A percentile compares a stretch with the other conserved stretches of the same genome.
phyloP scores from a whole-genome alignment of 2,329 filamentous ascomycete species.

The Pestalotiopsis sp. region DNA sequence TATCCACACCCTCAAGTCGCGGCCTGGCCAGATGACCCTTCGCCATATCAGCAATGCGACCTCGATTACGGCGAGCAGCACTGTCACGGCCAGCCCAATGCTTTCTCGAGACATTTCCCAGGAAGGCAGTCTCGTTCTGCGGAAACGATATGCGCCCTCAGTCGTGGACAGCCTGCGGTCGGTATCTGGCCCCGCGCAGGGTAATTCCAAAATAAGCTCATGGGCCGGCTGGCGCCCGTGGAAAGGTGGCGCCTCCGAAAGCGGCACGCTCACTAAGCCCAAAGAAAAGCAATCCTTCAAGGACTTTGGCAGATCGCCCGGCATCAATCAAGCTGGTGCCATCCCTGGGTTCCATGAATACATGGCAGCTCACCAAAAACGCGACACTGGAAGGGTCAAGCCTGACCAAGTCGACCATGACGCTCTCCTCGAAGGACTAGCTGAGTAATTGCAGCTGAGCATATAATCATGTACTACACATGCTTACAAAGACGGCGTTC shows the following conservation, averaged over 20 bases:
- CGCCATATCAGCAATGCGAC: slow-evolving; percentile 53
- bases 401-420: slow-evolving; percentile 60
- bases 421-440: slow-evolving; percentile 61
- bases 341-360: slow-evolving; percentile 72
- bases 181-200: slow-evolving; percentile 25
- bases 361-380: slow-evolving; percentile 52
- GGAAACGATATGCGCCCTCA: slow-evolving; percentile 46
- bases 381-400: slow-evolving; percentile 57
- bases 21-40: slow-evolving; percentile 74
- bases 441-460: slow-evolving; percentile 33
- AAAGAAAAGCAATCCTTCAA: slow-evolving; percentile 26
- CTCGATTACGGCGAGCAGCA: slow-evolving; percentile 58
- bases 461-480: neutral
- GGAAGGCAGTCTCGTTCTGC: slow-evolving; percentile 57
- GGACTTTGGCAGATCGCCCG: slow-evolving; percentile 56
- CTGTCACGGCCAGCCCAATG: slow-evolving; percentile 62
- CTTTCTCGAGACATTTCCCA: slow-evolving; percentile 47
- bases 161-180: slow-evolving; percentile 35
- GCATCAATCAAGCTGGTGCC: slow-evolving; percentile 77
- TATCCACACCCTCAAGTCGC: slow-evolving; percentile 77
- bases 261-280: slow-evolving; percentile 35
- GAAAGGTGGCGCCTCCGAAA: slow-evolving; percentile 25
- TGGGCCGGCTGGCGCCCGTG: slow-evolving; percentile 47
- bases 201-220: slow-evolving; percentile 37
- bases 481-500: neutral